These are phyloP conservation scores for Lagerstroemia speciosa DNA, from an alignment of 345 rosid genomes.

Conservation along the genomic window DNA sequence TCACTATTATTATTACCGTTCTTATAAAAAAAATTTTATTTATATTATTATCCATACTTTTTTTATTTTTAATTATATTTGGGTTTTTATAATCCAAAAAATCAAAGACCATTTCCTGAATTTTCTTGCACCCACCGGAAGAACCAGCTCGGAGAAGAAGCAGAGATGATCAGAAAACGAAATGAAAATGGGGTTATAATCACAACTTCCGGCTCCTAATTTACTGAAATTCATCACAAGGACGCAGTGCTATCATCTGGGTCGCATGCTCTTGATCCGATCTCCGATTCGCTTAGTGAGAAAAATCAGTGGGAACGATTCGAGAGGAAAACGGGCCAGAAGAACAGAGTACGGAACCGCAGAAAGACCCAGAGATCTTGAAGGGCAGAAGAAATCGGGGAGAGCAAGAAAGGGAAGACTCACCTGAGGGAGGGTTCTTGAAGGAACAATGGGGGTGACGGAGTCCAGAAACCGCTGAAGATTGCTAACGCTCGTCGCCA, in stretches of 20 bases:
- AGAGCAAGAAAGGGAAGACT: neutral
- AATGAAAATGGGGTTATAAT: neutral
- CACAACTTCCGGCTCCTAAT: neutral
- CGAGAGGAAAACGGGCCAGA: neutral
- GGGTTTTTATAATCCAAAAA: too few relatives aligned
- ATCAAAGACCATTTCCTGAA: neutral
- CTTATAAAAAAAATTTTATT: too few relatives aligned
- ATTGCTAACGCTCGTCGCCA: constrained; percentile 14
- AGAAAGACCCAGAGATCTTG: too few relatives aligned
- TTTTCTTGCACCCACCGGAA: neutral
- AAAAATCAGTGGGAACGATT: neutral
- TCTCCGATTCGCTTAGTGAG: neutral
- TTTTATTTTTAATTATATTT: too few relatives aligned
- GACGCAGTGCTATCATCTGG: neutral
- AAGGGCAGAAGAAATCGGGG: too few relatives aligned
- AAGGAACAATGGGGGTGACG: constrained; percentile 42
- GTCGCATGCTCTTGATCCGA: neutral
- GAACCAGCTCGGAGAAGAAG: neutral
- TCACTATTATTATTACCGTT: too few relatives aligned
- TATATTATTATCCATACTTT: too few relatives aligned
- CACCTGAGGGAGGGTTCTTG: constrained; percentile 40
- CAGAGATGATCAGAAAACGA: neutral
- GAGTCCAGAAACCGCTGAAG: constrained; percentile 38
- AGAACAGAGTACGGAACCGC: neutral
- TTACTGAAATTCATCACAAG: neutral